Conservation (phyloP, 1,139 yeast genomes). For the Nadsonia commutata region DNA sequence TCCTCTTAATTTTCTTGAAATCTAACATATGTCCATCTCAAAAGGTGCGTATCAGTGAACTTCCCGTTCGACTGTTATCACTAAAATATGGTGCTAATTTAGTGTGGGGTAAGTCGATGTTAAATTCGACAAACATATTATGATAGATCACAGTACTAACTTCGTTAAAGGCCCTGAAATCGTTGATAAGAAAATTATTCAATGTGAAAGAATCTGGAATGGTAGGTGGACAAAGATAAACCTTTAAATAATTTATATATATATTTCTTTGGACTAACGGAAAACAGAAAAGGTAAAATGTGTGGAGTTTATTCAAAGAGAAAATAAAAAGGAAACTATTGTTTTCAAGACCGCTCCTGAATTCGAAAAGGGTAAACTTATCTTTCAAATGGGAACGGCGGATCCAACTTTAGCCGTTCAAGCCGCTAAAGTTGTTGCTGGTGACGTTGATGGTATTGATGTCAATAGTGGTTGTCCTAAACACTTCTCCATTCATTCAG, state of each 20-base stretch:
- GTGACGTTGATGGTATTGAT: constrained; percentile 86
- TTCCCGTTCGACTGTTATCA: constrained; percentile 73
- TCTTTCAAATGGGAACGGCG: constrained; percentile 86
- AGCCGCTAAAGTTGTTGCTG: constrained; percentile 68
- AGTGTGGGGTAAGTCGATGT: constrained; percentile 50
- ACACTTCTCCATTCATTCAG: constrained; percentile 57
- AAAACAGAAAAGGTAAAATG: constrained; percentile 18
- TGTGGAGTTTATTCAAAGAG: constrained; percentile 25
- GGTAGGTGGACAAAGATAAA: constrained; percentile 51
- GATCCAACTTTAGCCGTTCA: constrained; percentile 71
- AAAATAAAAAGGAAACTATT: constrained; percentile 29
- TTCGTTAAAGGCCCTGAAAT: constrained; percentile 72
- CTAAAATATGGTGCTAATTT: constrained; percentile 78
- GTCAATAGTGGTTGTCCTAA: constrained; percentile 89
- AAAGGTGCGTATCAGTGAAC: constrained; percentile 75
- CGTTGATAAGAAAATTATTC: constrained; percentile 66
- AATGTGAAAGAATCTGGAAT: constrained; percentile 50
- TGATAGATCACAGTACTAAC: neutral
- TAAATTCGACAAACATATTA: neutral
- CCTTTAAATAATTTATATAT: no score
- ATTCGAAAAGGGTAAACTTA: constrained; percentile 45
- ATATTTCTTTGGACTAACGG: neutral
- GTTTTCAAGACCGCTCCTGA: constrained; percentile 62
- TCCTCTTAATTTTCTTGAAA: no score
- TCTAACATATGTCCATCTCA: neutral